These are phyloP conservation scores for Salvia miltiorrhiza DNA, from an alignment of 257 asterid genomes.

Conservation along the genomic window DNA sequence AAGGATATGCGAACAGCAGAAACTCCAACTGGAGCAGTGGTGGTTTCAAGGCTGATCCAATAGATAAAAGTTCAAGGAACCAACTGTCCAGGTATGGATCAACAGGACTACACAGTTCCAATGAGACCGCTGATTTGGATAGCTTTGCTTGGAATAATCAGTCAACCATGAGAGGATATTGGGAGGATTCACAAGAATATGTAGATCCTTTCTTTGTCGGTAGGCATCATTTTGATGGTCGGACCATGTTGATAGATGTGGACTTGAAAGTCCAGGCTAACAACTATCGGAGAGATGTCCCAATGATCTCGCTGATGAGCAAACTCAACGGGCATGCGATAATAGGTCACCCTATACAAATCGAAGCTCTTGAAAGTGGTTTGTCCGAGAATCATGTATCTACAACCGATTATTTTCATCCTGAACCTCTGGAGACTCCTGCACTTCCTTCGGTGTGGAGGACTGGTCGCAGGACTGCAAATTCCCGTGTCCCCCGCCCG, in stretches of 20 bases:
- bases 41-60: slow-evolving; percentile 32
- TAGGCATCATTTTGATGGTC: slow-evolving; percentile 44
- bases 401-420: slow-evolving; percentile 37
- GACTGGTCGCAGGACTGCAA: slow-evolving; percentile 94
- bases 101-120: slow-evolving; percentile 33
- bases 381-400: slow-evolving; percentile 43
- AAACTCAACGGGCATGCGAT: slow-evolving; percentile 85
- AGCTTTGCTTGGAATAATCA: slow-evolving; percentile 47
- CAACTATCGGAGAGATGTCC: slow-evolving; percentile 69
- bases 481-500: slow-evolving; percentile 79
- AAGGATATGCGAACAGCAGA: slow-evolving; percentile 40
- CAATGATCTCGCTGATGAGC: slow-evolving; percentile 82
- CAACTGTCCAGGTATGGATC: slow-evolving; percentile 44
- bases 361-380: slow-evolving; percentile 72
- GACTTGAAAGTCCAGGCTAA: slow-evolving; percentile 77
- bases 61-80: slow-evolving; percentile 32
- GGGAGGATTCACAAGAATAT: slow-evolving; percentile 57
- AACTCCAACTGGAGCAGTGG: slow-evolving; percentile 38
- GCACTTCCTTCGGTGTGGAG: slow-evolving; percentile 78
- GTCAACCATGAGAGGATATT: slow-evolving; percentile 42
- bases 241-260: slow-evolving; percentile 64
- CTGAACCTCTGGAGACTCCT: slow-evolving; percentile 47
- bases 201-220: slow-evolving; percentile 37
- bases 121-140: slow-evolving; percentile 36
- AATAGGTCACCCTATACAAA: slow-evolving; percentile 80